phyloP scores from a whole-genome alignment of 139 green algal species.

The Chlorella sp. region DNA sequence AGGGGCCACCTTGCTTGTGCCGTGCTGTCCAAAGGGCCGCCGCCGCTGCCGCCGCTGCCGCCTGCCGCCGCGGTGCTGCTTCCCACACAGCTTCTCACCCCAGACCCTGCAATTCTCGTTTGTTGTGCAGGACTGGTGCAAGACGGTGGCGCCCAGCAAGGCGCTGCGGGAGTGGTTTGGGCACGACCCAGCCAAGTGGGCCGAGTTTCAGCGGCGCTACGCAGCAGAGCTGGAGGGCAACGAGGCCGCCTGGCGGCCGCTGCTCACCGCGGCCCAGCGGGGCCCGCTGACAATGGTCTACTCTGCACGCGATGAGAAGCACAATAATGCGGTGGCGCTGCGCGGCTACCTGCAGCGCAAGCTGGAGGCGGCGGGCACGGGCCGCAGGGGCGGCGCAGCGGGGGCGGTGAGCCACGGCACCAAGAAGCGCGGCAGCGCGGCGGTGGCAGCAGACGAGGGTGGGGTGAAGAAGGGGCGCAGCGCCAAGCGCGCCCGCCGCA shows the following conservation, averaged over 20 bases:
- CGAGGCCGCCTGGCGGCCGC: not conserved
- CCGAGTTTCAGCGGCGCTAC: constrained; percentile 4
- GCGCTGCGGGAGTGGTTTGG: constrained; percentile 9
- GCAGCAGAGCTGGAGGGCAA: not conserved
- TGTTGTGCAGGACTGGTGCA: constrained; percentile 6
- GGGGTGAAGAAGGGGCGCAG: too few species aligned
- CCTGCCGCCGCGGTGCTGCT: too few species aligned
- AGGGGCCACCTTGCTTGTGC: not conserved
- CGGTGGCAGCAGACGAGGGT: not conserved
- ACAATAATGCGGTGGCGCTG: constrained; percentile 22
- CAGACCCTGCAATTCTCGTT: too few species aligned
- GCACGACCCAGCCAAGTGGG: not conserved
- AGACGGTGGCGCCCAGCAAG: constrained; percentile 1
- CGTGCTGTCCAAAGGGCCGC: not conserved
- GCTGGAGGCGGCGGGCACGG: not conserved
- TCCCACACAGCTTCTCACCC: too few species aligned
- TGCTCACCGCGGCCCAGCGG: not conserved
- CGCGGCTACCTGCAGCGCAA: not conserved
- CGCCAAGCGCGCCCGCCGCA: too few species aligned
- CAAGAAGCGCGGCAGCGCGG: not conserved
- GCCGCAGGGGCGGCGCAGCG: not conserved
- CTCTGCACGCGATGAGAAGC: not conserved
- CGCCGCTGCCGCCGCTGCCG: not conserved
- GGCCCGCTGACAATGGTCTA: constrained; percentile 2
- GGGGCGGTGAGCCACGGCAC: too few species aligned